Evolutionary conservation across 495 filamentous ascomycete species (phyloP), one percentile per base, ranked within the genome.

Genomic region (Monascus purpureus): DNA sequence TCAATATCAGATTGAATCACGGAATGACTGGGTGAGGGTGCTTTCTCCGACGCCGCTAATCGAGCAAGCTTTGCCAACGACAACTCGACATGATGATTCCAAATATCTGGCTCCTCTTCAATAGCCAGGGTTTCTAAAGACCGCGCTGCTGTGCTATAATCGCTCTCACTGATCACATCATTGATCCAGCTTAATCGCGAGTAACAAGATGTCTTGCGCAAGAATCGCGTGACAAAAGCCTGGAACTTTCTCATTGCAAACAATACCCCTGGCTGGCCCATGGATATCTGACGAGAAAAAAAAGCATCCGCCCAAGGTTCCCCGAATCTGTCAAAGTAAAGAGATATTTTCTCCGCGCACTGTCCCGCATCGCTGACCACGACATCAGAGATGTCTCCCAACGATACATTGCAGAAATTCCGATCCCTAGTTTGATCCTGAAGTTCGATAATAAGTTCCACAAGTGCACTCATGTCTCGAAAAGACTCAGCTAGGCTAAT

Each of bases 161-260:
- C 63, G 33, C 71, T 61, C 46, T 78, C 70, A 13, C 63, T 51
- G 25, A 65, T 53, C 7, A 87, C 66, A 32, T 88, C 82, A 48
- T 88, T 81, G 53, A 92, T 83, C 83, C 83, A 92, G 13, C 71
- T 61, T 14, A 88, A 51, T 43, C 80, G 80, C 32, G 72, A 69
- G 13, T 75, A 69, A 38, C 69, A 56, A 2, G 66, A 65, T 43
- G 72, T 67, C 11, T 55, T 63, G 13, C 75, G 65, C 25, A 88
- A 59, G 42, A 77, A 88, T 18, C 56, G 55, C 0, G 80, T 85
- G 13, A 77, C 57, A 40, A 68, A 72, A 16, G 54, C 45, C 41
- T 67, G 67, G 39, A 68, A 65, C 17, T 74, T 68, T 12, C 68
- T 36, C 29, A 31, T 19, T 7, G 55, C 67, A 36, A 99, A 67